Percentiles rank a stretch among this genome's conserved stretches.
phyloP scores from a whole-genome alignment of 1,284 basidiomycete species.

The Wallemia ichthyophaga region DNA sequence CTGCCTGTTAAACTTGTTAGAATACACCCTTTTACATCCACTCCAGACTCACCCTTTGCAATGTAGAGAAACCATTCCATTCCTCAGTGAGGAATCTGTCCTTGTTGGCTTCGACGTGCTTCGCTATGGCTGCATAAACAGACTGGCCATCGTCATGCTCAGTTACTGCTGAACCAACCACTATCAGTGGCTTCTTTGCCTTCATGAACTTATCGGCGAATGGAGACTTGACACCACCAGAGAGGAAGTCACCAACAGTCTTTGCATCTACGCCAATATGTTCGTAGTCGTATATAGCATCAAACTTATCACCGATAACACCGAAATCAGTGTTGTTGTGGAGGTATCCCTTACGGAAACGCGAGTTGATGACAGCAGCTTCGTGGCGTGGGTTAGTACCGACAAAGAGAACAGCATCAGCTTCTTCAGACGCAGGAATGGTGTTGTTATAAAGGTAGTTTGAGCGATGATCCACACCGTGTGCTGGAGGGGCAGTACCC shows the following conservation, averaged over 20 bases:
- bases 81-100: slow-evolving; percentile 46
- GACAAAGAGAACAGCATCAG: slow-evolving; percentile 74
- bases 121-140: slow-evolving; percentile 44
- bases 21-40: background rate
- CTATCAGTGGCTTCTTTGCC: slow-evolving; percentile 78
- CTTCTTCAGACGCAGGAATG: slow-evolving; percentile 66
- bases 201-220: slow-evolving; percentile 68
- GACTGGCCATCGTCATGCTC: slow-evolving; percentile 67
- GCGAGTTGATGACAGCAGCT: slow-evolving; percentile 86
- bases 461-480: slow-evolving; percentile 69
- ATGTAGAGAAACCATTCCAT: slow-evolving; percentile 83
- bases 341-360: slow-evolving; percentile 81
- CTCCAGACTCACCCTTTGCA: slow-evolving; percentile 44
- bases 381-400: slow-evolving; percentile 96
- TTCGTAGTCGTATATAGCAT: slow-evolving; percentile 78
- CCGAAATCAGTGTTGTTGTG: slow-evolving; percentile 59
- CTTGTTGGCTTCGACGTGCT: slow-evolving; percentile 52
- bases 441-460: slow-evolving; percentile 96
- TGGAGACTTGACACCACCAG: slow-evolving; percentile 23
- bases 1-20: slow-evolving; percentile 18
- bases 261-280: slow-evolving; percentile 55
- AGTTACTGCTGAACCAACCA: slow-evolving; percentile 59
- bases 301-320: slow-evolving; percentile 65
- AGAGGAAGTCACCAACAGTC: slow-evolving; percentile 45
- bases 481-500: slow-evolving; percentile 34